These are phyloP conservation scores for Xylaria sp. DNA, from an alignment of 2,329 filamentous ascomycete species.

Conservation along the genomic window DNA sequence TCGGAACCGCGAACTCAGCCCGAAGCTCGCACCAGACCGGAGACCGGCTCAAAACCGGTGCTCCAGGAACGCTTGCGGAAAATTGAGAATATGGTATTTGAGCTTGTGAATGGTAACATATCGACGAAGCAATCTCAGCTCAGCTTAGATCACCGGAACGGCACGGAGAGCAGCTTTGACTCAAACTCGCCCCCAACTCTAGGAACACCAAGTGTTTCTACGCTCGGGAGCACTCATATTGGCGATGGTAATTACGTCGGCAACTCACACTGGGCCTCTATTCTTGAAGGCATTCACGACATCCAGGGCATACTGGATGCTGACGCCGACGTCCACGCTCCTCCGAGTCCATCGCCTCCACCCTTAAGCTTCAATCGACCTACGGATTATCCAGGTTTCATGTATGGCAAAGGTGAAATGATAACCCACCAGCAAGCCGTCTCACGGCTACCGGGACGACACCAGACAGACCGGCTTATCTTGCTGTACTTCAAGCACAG, in stretches of 20 bases:
- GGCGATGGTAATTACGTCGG: slow-evolving; percentile 50
- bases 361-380: slow-evolving; percentile 40
- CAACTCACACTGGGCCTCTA: slow-evolving; percentile 51
- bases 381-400: slow-evolving; percentile 45
- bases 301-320: slow-evolving; percentile 50
- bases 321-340: slow-evolving; percentile 39
- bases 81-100: slow-evolving; percentile 52
- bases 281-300: slow-evolving; percentile 52
- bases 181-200: slow-evolving; percentile 46
- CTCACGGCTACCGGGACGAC: slow-evolving; percentile 46
- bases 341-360: slow-evolving; percentile 45
- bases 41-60: slow-evolving; percentile 47
- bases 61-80: slow-evolving; percentile 52
- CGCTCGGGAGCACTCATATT: slow-evolving; percentile 37
- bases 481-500: slow-evolving; percentile 50
- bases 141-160: slow-evolving; percentile 46
- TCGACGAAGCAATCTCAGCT: slow-evolving; percentile 42
- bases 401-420: slow-evolving; percentile 44
- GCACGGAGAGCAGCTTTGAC: slow-evolving; percentile 47
- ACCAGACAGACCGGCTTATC: slow-evolving; percentile 49
- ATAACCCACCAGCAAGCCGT: slow-evolving; percentile 51
- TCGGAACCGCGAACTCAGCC: slow-evolving; percentile 47
- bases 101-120: slow-evolving; percentile 43
- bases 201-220: slow-evolving; percentile 34
- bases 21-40: slow-evolving; percentile 44